Evolutionary conservation across 2,329 filamentous ascomycete species (phyloP).

Genomic region (Rhynchosporium agropyri): DNA sequence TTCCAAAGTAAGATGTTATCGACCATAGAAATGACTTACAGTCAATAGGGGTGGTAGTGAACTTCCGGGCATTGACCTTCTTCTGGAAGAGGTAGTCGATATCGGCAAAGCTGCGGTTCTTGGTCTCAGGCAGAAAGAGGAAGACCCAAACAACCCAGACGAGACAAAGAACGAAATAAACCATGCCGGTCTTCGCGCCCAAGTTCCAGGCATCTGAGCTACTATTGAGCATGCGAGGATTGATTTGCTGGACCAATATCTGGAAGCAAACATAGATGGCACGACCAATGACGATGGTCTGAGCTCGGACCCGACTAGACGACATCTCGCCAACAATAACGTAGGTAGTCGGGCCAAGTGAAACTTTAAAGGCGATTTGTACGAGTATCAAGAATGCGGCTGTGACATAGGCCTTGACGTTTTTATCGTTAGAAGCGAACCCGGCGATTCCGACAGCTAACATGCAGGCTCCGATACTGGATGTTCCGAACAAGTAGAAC

Average conservation of each 20-base stretch:
- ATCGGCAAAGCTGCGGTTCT: conserved; percentile 16
- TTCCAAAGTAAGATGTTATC: background rate
- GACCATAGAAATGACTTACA: conserved; percentile 4
- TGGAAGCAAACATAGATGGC: conserved; percentile 11
- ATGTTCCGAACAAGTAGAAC: conserved; percentile 12
- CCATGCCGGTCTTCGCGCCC: conserved; percentile 13
- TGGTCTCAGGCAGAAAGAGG: conserved; percentile 12
- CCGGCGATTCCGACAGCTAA: conserved; percentile 8
- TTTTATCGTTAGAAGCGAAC: background rate
- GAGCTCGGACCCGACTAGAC: conserved; percentile 11
- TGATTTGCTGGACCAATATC: conserved; percentile 11
- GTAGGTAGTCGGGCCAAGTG: conserved; percentile 14
- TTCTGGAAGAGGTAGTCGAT: conserved; percentile 19
- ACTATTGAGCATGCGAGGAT: conserved; percentile 12
- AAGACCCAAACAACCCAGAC: conserved; percentile 10
- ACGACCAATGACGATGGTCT: conserved; percentile 17
- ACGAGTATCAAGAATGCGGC: conserved; percentile 14
- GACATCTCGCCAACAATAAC: conserved; percentile 16
- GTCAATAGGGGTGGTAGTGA: conserved; percentile 14
- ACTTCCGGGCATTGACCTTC: conserved; percentile 9
- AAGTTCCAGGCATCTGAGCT: background rate
- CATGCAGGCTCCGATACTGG: conserved; percentile 12
- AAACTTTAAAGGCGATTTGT: conserved; percentile 9
- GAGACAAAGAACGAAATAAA: conserved; percentile 13
- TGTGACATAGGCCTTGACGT: background rate